phyloP scores from a whole-genome alignment of 345 rosid species.

The Noccaea bulbosa region DNA sequence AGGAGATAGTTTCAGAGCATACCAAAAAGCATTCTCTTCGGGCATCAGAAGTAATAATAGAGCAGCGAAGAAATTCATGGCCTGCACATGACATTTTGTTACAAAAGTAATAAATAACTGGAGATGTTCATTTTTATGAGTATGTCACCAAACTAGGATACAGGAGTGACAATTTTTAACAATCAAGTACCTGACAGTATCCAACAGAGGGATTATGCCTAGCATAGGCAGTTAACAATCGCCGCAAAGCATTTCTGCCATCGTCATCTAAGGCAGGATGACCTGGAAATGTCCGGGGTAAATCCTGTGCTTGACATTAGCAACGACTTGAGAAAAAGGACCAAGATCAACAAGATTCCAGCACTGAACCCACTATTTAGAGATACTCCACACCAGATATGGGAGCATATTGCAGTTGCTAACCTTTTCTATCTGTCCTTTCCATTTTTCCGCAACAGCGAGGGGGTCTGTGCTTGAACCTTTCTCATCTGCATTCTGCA shows the following conservation, averaged over 20 bases:
- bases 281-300: conserved; percentile 98
- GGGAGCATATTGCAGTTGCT: conserved; percentile 13
- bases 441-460: conserved; percentile 48
- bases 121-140: conserved; percentile 16
- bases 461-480: conserved; percentile 39
- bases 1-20: conserved; percentile 41
- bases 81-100: conserved; percentile 52
- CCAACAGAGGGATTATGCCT: conserved; percentile 98
- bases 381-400: background rate
- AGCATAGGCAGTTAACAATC: conserved; percentile 96
- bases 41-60: conserved; percentile 94
- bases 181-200: conserved; percentile 83
- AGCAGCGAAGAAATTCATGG: conserved; percentile 99
- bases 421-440: conserved; percentile 44
- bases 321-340: conserved; percentile 31
- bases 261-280: conserved; percentile 96
- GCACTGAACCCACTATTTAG: conserved; percentile 5
- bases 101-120: conserved; percentile 9
- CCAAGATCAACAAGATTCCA: conserved; percentile 23
- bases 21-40: conserved; percentile 99
- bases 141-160: conserved; percentile 21
- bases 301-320: conserved; percentile 66
- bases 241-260: conserved; percentile 96
- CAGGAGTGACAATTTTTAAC: background rate
- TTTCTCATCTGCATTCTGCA: conserved; percentile 46